phyloP scores from a whole-genome alignment of 805 yeast species.

The Saccharomycopsis babjevae region DNA sequence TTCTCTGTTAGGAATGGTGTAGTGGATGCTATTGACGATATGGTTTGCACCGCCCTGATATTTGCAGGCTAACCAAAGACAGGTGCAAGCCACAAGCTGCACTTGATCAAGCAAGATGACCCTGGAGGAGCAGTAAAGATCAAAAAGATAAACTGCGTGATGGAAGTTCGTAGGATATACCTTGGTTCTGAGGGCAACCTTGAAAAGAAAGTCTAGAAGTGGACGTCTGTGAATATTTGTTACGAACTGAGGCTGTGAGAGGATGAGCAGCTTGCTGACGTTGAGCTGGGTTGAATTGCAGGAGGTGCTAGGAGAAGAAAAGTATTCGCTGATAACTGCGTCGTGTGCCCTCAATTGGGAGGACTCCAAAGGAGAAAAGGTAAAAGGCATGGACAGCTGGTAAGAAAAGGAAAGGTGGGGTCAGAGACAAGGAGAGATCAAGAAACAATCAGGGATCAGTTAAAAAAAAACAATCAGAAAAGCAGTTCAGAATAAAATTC shows the following conservation, averaged over 20 bases:
- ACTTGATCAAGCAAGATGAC: slow-evolving; percentile 77
- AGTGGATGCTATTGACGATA: slow-evolving; percentile 40
- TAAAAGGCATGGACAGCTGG: background rate
- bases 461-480: no score
- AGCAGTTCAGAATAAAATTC: no score
- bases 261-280: slow-evolving; percentile 45
- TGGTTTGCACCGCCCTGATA: slow-evolving; percentile 65
- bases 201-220: slow-evolving; percentile 70
- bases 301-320: slow-evolving; percentile 33
- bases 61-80: slow-evolving; percentile 89
- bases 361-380: background rate
- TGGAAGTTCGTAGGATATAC: slow-evolving; percentile 56
- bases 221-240: slow-evolving; percentile 50
- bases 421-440: no score
- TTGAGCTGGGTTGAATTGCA: slow-evolving; percentile 63
- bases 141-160: slow-evolving; percentile 67
- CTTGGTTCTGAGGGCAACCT: slow-evolving; percentile 52
- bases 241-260: slow-evolving; percentile 22
- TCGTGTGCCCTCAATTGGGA: slow-evolving; percentile 41
- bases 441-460: no score
- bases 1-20: slow-evolving; percentile 50
- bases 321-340: slow-evolving; percentile 40
- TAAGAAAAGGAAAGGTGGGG: no score
- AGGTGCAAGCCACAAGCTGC: slow-evolving; percentile 83
- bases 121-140: slow-evolving; percentile 82